phyloP scores from a whole-genome alignment of 163 green algal species.

The Scenedesmus sp. region DNA sequence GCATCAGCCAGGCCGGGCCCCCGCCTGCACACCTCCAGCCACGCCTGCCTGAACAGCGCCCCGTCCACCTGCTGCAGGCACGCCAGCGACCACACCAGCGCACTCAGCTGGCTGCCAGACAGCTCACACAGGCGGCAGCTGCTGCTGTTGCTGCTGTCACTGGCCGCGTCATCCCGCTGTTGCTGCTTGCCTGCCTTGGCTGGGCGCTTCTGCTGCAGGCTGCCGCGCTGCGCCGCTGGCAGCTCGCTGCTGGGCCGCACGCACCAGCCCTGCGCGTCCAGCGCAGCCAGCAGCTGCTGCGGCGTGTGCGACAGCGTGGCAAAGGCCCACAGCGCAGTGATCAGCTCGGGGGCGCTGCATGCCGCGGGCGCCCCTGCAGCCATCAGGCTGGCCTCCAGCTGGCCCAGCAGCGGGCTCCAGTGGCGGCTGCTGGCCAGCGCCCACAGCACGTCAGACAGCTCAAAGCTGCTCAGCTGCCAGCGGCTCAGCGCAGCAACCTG shows the following conservation, averaged over 20 bases:
- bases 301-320: conserved; percentile 46
- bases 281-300: conserved; percentile 24
- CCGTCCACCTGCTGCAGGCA: conserved; percentile 13
- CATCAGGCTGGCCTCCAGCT: conserved; percentile 48
- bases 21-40: conserved; percentile 47
- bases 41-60: conserved; percentile 33
- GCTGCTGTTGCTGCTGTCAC: conserved; percentile 19
- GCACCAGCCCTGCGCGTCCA: conserved; percentile 6
- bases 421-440: conserved; percentile 59
- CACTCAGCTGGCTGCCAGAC: conserved; percentile 27
- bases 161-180: not conserved
- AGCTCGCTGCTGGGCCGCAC: not conserved
- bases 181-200: not conserved
- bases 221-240: conserved; percentile 4
- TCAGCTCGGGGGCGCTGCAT: conserved; percentile 18
- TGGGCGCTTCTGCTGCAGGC: conserved; percentile 2
- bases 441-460: conserved; percentile 62
- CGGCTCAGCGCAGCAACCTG: conserved; percentile 18
- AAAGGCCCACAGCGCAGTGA: conserved; percentile 44
- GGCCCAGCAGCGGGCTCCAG: conserved; percentile 47
- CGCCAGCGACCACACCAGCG: conserved; percentile 53
- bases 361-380: conserved; percentile 16
- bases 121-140: not conserved
- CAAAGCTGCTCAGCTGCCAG: conserved; percentile 34
- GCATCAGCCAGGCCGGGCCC: not conserved